Evolutionary conservation across 73 alveolate genomes (phyloP).

Genomic region (Tetrahymena elliotti): DNA sequence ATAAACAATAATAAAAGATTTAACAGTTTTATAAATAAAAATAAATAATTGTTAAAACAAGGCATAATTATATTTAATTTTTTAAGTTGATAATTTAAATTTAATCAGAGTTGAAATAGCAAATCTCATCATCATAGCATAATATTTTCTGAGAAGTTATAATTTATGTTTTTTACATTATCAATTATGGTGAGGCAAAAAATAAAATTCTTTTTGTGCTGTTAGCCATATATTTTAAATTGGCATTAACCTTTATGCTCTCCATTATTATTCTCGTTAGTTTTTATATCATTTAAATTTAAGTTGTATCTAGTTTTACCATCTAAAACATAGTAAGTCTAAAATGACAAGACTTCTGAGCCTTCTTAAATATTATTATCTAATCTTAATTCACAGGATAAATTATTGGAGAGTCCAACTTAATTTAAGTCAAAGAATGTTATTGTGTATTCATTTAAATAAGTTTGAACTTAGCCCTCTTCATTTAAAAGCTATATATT

Average conservation of each 20-base stretch:
- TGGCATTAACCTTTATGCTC: not conserved
- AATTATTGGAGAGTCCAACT: not conserved
- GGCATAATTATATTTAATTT: too few species aligned
- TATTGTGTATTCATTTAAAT: not conserved
- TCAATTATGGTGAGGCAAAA: not conserved
- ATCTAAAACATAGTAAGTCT: not conserved
- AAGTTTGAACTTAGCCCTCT: not conserved
- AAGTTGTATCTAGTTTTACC: not conserved
- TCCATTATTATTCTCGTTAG: not conserved
- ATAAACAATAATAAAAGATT: too few species aligned
- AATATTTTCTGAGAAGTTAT: not conserved
- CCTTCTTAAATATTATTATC: not conserved
- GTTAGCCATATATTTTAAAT: not conserved
- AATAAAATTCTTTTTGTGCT: not conserved
- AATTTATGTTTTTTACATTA: not conserved
- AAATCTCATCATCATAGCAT: not conserved
- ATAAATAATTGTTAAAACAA: too few species aligned
- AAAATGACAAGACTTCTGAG: not conserved
- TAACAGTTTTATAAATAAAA: too few species aligned
- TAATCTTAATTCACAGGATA: not conserved
- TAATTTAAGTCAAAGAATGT: not conserved
- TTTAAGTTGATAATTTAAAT: too few species aligned
- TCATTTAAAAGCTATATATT: not conserved
- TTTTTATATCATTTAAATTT: not conserved
- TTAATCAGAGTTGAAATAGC: too few species aligned